Evolutionary conservation across 2,329 filamentous ascomycete genomes (phyloP).

Genomic region (Orbilia brochopaga): DNA sequence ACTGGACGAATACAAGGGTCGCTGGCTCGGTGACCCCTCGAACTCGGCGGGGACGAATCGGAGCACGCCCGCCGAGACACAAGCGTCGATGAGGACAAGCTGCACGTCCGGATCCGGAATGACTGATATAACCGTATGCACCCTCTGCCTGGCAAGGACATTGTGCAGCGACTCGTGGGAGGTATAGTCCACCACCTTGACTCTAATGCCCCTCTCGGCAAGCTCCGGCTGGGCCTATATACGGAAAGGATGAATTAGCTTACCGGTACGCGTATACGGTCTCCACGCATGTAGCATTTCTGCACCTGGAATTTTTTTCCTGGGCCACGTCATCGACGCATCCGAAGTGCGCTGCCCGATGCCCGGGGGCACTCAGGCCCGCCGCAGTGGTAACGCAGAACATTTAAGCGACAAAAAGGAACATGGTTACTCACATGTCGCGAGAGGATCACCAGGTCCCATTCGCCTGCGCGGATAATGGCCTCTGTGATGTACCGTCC

Average conservation of each 20-base stretch:
- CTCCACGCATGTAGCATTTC: neutral
- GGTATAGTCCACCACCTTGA: slow-evolving; percentile 52
- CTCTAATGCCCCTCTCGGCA: slow-evolving; percentile 41
- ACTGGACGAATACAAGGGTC: slow-evolving; percentile 50
- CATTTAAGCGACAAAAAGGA: slow-evolving; percentile 41
- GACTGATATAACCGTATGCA: slow-evolving; percentile 52
- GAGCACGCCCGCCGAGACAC: slow-evolving; percentile 50
- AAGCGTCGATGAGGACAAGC: slow-evolving; percentile 53
- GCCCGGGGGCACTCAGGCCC: neutral
- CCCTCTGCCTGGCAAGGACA: slow-evolving; percentile 39
- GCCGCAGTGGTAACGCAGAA: slow-evolving; percentile 21
- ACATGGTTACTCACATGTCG: slow-evolving; percentile 51
- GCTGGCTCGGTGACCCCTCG: slow-evolving; percentile 50
- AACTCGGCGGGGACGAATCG: slow-evolving; percentile 54
- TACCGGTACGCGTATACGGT: neutral
- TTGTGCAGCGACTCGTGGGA: slow-evolving; percentile 21
- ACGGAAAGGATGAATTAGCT: slow-evolving; percentile 37
- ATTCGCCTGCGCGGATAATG: slow-evolving; percentile 41
- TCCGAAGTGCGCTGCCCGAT: neutral
- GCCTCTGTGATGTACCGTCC: slow-evolving; percentile 52
- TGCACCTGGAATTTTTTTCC: too few species aligned
- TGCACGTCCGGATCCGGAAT: slow-evolving; percentile 48
- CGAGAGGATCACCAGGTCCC: slow-evolving; percentile 53
- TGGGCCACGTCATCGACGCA: slow-evolving; percentile 44
- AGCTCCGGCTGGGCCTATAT: slow-evolving; percentile 50